Conservation (phyloP, 2,329 filamentous ascomycete genomes). For the Aspergillus cejpii region DNA sequence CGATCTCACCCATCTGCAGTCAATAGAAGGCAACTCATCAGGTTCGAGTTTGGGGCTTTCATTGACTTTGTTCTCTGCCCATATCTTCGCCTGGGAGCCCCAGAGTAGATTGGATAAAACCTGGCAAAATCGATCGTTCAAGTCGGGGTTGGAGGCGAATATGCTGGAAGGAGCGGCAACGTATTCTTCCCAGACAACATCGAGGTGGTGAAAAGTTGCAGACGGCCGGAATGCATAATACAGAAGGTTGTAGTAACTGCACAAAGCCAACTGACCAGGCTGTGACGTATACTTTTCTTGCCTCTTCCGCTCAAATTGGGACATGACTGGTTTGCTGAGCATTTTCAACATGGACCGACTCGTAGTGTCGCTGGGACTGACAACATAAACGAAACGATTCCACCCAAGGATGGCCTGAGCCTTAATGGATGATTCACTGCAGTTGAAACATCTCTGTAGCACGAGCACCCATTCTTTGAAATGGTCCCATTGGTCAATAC, state of each 20-base stretch:
- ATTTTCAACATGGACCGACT: constrained; percentile 53
- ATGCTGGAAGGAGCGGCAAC: constrained; percentile 57
- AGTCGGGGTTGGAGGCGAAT: constrained; percentile 45
- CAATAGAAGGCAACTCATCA: constrained; percentile 74
- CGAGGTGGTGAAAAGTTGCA: constrained; percentile 58
- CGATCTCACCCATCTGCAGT: constrained; percentile 78
- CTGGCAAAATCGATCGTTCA: constrained; percentile 55
- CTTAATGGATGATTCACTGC: constrained; percentile 62
- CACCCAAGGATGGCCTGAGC: constrained; percentile 76
- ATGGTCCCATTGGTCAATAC: constrained; percentile 62
- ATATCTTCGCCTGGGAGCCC: constrained; percentile 50
- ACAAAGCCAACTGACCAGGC: constrained; percentile 55
- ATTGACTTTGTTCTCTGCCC: constrained; percentile 67
- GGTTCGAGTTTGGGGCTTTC: constrained; percentile 54
- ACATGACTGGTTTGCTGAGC: constrained; percentile 61
- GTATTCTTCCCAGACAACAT: constrained; percentile 71
- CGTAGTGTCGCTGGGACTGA: constrained; percentile 57
- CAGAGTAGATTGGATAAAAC: constrained; percentile 66
- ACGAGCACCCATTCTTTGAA: constrained; percentile 69
- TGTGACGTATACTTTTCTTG: constrained; percentile 45
- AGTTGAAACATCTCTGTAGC: constrained; percentile 79
- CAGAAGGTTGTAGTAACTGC: constrained; percentile 69
- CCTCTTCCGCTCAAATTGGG: constrained; percentile 61
- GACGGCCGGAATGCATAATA: constrained; percentile 77
- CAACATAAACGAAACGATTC: constrained; percentile 72